phyloP scores from a whole-genome alignment of 2,329 filamentous ascomycete genomes.

The Tolypocladium amazonense region DNA sequence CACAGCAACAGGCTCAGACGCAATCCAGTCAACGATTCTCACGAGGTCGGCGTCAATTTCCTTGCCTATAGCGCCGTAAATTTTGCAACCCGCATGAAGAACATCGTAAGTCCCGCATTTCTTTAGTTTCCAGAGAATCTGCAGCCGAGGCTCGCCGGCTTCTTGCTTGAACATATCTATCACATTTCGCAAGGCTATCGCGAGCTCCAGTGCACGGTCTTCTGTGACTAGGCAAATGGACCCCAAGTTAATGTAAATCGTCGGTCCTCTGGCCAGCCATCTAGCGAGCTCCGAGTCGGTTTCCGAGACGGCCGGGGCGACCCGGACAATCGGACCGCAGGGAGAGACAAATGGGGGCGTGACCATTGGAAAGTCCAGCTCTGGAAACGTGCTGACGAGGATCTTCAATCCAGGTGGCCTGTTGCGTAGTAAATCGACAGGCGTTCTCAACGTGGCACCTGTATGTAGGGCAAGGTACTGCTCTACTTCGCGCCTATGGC shows the following conservation, averaged over 20 bases:
- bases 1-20: conserved; percentile 23
- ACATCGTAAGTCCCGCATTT: conserved; percentile 6
- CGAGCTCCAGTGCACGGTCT: conserved; percentile 26
- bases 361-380: conserved; percentile 28
- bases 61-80: conserved; percentile 11
- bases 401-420: conserved; percentile 9
- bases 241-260: conserved; percentile 38
- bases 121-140: conserved; percentile 25
- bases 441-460: conserved; percentile 9
- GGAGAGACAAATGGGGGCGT: conserved; percentile 27
- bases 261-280: conserved; percentile 32
- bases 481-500: conserved; percentile 6
- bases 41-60: conserved; percentile 19
- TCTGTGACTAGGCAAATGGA: conserved; percentile 22
- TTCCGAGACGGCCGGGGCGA: conserved; percentile 18
- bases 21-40: conserved; percentile 28
- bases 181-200: conserved; percentile 21
- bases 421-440: conserved; percentile 10
- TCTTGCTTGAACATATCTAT: conserved; percentile 15
- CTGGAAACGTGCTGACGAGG: conserved; percentile 15
- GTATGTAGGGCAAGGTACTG: conserved; percentile 5
- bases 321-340: conserved; percentile 35
- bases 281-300: conserved; percentile 26
- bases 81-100: not conserved
- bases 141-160: conserved; percentile 2